Percentiles rank a stretch among this genome's conserved stretches.
Evolutionary conservation across 495 filamentous ascomycete species (phyloP).

Genomic region (Penicillium diatomitis): DNA sequence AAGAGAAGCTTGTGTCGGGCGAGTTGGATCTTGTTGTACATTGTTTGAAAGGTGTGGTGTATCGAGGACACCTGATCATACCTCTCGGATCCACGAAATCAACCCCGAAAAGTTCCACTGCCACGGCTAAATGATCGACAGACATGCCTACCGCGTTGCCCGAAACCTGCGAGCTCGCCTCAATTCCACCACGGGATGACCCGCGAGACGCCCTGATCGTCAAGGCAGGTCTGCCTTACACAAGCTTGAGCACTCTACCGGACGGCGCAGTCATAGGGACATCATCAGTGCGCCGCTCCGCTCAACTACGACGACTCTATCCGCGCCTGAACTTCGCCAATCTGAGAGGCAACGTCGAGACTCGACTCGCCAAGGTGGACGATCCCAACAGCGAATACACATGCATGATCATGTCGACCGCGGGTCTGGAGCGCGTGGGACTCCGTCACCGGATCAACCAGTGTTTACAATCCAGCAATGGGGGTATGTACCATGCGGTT

Average conservation of each 20-base stretch:
- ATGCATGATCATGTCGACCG: constrained; percentile 67
- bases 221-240: constrained; percentile 26
- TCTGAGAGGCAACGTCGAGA: constrained; percentile 73
- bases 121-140: neutral
- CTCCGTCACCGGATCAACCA: constrained; percentile 55
- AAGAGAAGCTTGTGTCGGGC: constrained; percentile 53
- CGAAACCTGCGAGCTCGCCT: constrained; percentile 34
- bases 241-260: constrained; percentile 54
- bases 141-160: constrained; percentile 1
- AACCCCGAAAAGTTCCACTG: neutral
- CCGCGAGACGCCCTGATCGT: constrained; percentile 28
- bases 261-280: constrained; percentile 67
- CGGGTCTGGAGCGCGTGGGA: constrained; percentile 58
- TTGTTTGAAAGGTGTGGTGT: constrained; percentile 55
- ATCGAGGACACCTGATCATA: too few species aligned
- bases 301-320: constrained; percentile 59
- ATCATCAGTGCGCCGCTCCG: constrained; percentile 63
- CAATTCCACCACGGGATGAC: constrained; percentile 54
- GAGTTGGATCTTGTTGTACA: constrained; percentile 76
- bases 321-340: constrained; percentile 59
- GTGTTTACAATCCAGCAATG: constrained; percentile 53
- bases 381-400: constrained; percentile 50
- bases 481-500: constrained; percentile 68
- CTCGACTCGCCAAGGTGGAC: constrained; percentile 68
- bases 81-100: too few species aligned